These are phyloP conservation scores for Metschnikowia aberdeeniae DNA, from an alignment of 805 yeast genomes.

Conservation along the genomic window DNA sequence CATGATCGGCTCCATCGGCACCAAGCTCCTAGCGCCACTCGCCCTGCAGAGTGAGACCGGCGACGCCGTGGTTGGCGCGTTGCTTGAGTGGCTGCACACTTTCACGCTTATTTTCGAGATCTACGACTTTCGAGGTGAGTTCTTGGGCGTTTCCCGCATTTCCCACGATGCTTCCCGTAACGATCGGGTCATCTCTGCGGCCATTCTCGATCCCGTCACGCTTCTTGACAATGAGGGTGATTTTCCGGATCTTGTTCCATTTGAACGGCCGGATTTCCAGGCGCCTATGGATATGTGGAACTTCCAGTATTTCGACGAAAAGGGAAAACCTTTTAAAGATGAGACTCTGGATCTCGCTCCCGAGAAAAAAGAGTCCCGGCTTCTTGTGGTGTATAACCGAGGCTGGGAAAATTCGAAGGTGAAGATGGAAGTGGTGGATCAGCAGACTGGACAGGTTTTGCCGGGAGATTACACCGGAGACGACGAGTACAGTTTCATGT, in stretches of 20 bases:
- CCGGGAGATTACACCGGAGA: slow-evolving; percentile 7
- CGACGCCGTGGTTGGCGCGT: not conserved
- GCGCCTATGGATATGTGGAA: slow-evolving; percentile 28
- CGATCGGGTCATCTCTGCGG: slow-evolving; percentile 17
- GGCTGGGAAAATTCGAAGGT: slow-evolving; percentile 8
- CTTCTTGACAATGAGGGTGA: slow-evolving; percentile 32
- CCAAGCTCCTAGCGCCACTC: slow-evolving; percentile 26
- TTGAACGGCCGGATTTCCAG: slow-evolving; percentile 15
- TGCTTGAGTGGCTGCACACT: slow-evolving; percentile 12
- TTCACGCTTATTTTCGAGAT: slow-evolving; percentile 36
- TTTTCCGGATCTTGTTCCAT: slow-evolving; percentile 12
- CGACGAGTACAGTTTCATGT: slow-evolving; percentile 6
- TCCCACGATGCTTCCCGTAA: slow-evolving; percentile 21
- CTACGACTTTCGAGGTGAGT: slow-evolving; percentile 31
- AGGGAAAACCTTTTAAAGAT: slow-evolving; percentile 3
- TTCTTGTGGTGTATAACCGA: slow-evolving; percentile 7
- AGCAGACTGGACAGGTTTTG: slow-evolving; percentile 3
- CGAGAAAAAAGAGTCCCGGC: not conserved
- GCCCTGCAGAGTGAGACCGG: not conserved
- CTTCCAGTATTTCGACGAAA: slow-evolving; percentile 19
- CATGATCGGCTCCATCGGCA: slow-evolving; percentile 22
- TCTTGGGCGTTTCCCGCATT: slow-evolving; percentile 24
- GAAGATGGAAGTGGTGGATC: slow-evolving; percentile 9
- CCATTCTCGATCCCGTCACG: slow-evolving; percentile 28
- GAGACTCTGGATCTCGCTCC: not conserved